These are phyloP conservation scores for Coniophora puteana DNA, from an alignment of 1,284 basidiomycete genomes.

Conservation along the genomic window DNA sequence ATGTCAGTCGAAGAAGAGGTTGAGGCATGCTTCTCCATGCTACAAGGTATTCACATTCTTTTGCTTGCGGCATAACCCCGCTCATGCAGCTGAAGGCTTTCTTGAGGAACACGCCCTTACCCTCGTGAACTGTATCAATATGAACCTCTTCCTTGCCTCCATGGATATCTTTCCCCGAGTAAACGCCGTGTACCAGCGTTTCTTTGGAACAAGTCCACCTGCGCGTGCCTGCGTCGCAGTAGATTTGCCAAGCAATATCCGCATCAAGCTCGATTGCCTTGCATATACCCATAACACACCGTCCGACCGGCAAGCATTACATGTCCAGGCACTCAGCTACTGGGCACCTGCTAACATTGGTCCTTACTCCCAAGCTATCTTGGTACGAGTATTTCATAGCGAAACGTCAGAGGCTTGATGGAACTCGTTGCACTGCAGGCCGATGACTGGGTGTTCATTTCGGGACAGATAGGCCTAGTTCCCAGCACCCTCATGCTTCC, in stretches of 20 bases:
- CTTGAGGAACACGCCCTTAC: constrained; percentile 44
- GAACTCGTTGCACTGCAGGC: constrained; percentile 40
- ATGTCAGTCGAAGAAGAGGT: constrained; percentile 60
- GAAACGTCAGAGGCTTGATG: not conserved
- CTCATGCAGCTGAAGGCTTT: constrained; percentile 35
- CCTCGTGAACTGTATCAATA: constrained; percentile 66
- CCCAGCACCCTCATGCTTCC: constrained; percentile 75
- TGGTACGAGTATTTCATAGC: constrained; percentile 48
- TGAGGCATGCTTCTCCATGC: constrained; percentile 49
- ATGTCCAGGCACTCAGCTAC: constrained; percentile 94
- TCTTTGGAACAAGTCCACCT: constrained; percentile 91
- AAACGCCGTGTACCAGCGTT: constrained; percentile 75
- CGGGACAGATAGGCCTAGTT: constrained; percentile 92
- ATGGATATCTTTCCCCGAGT: constrained; percentile 75
- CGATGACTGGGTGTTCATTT: constrained; percentile 76
- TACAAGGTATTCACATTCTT: constrained; percentile 44
- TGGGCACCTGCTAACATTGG: constrained; percentile 99
- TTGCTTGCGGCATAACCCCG: constrained; percentile 1
- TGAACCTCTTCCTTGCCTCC: constrained; percentile 82
- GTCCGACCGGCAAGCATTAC: constrained; percentile 67
- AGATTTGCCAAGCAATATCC: constrained; percentile 53
- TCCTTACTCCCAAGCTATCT: constrained; percentile 93
- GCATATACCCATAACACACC: constrained; percentile 40
- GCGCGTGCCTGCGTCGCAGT: constrained; percentile 90
- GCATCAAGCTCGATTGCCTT: constrained; percentile 74